Evolutionary conservation across 805 yeast genomes (phyloP), one percentile per base, ranked within the genome.

Genomic region (Candida mattraensis): DNA sequence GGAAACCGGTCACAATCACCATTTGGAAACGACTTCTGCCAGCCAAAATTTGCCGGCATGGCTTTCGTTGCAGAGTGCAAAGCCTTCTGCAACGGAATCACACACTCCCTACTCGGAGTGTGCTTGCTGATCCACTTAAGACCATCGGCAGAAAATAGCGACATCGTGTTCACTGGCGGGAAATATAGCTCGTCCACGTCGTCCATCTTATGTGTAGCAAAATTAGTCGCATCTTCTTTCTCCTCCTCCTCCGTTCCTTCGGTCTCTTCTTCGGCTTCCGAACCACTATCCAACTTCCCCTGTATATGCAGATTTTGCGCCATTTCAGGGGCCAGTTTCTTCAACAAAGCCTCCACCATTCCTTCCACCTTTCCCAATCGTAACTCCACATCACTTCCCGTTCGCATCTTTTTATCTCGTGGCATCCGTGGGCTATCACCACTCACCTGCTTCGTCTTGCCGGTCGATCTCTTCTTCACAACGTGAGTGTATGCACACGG

Each of bases 131-230:
- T 43, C 74, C 76, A 68, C 24, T 50, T 47, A 5, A 72, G 23
- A 8, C 78, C 77, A 24, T 48, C 40, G 3, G 56, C 47, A 5
- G 73, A 63, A 29, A 71, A 59, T n/a, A 71, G 41, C 1, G 74
- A 66, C 33, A 70, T 53, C 1, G 65, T 49, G 1, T 61, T 46
- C 33, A 63, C 64, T 5, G 51, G 37, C 8, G 50, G 54, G 33
- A 51, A 44, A 34, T 45, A 59, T 5, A 46, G 32, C 13, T 42
- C 37, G 7, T 35, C 52, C 13, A 30, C 19, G 44, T 45, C n/a
- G 46, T 50, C 50, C 18, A 18, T 16, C 7, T 45, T 45, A 10
- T 25, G 19, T 5, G 32, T 7, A 5, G 32, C 23, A 8, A 11
- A 8, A 8, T 5, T n/a, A 20, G 8, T 29, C 23, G 20, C 8